A percentile compares a stretch with the other conserved stretches of the same genome.
Conservation (phyloP, 106 monocot genomes). For the Acorus gramineus region DNA sequence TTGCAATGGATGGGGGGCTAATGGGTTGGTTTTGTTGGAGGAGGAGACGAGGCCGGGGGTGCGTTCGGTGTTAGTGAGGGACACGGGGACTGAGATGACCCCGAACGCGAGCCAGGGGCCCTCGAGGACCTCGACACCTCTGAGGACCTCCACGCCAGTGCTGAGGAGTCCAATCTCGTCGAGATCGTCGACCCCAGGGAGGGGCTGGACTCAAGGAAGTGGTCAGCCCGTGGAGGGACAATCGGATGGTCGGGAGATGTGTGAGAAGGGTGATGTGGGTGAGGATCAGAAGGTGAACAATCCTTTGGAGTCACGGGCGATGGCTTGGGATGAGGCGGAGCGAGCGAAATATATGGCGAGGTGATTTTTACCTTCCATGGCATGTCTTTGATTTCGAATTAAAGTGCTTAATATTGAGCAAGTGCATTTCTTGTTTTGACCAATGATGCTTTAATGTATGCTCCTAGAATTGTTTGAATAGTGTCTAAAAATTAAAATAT, state of each 20-base stretch:
- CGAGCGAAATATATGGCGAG: constrained; percentile 69
- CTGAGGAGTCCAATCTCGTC: constrained; percentile 63
- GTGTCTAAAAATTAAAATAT: no score
- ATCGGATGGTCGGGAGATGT: background rate
- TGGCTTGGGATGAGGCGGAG: constrained; percentile 75
- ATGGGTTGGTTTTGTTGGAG: constrained; percentile 5
- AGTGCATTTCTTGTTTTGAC: no score
- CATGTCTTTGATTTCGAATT: no score
- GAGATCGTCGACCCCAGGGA: constrained; percentile 47
- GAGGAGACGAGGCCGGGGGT: constrained; percentile 23
- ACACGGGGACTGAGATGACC: constrained; percentile 94
- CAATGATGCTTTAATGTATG: no score
- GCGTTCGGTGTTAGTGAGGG: constrained; percentile 59
- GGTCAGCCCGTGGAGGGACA: constrained; percentile 7
- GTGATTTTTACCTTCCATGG: no score
- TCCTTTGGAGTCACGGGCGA: constrained; percentile 56
- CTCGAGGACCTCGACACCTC: constrained; percentile 60
- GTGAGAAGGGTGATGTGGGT: constrained; percentile 6
- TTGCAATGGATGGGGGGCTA: constrained; percentile 20
- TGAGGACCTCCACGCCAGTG: constrained; percentile 56
- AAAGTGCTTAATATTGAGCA: no score
- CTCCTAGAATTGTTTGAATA: no score
- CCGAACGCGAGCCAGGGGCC: constrained; percentile 87
- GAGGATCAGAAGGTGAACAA: background rate
- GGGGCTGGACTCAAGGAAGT: constrained; percentile 12